A percentile compares a stretch with the other conserved stretches of the same genome.
Evolutionary conservation across 192 early-diverging fungal genomes (phyloP).

Genomic region (Coemansia sp.): DNA sequence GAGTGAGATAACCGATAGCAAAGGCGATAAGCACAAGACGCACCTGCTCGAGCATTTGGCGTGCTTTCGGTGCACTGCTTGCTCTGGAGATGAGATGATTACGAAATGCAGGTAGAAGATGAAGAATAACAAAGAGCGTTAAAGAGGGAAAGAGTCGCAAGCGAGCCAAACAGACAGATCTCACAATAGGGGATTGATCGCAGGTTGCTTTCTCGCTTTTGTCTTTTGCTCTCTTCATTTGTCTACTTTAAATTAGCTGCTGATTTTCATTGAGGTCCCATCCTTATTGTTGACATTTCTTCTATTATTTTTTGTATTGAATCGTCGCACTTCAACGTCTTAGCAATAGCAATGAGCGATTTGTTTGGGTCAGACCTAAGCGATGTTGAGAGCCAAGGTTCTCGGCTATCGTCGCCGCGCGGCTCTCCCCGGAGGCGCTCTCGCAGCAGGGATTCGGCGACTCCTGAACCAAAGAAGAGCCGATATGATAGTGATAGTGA

Average conservation of each 20-base stretch:
- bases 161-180: background rate
- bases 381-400: conserved; percentile 25
- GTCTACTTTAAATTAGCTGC: background rate
- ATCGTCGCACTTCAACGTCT: background rate
- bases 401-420: conserved; percentile 6
- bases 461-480: conserved; percentile 27
- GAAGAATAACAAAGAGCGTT: background rate
- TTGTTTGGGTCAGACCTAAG: conserved; percentile 53
- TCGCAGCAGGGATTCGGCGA: conserved; percentile 14
- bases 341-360: conserved; percentile 41
- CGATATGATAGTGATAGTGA: conserved; percentile 40
- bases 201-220: background rate
- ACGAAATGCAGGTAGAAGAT: background rate
- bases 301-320: background rate
- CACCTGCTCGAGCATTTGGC: conserved; percentile 54
- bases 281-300: background rate
- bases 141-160: background rate
- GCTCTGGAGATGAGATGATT: conserved; percentile 5
- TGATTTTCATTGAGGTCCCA: background rate
- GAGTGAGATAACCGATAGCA: conserved; percentile 56
- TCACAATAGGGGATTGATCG: background rate
- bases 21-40: conserved; percentile 58
- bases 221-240: background rate
- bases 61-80: background rate
- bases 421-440: conserved; percentile 1